Base-by-base conservation (phyloP, 805 yeast species). In the Candida coquimbonensis region DNA sequence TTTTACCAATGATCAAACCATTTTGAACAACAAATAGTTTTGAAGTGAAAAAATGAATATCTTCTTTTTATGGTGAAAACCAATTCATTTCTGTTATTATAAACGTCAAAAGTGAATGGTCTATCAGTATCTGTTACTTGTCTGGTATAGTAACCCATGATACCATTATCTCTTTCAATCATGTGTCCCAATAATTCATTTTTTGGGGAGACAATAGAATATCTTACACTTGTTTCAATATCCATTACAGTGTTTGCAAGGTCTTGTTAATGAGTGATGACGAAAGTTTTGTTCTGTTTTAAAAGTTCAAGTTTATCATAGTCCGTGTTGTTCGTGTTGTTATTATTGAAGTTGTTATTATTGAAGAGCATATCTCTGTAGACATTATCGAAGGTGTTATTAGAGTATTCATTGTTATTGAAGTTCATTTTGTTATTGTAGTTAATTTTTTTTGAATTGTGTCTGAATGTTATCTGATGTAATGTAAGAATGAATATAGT, bases 1-100 rank as follows among this genome's bases (percentile, higher is more conserved):
- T 25, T 11, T 36, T 40, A 8, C 47, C 47, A 27, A 39, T 38
- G 13, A 44, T 25, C 7, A 13, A 27, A 1, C 47, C 47, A 36
- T 44, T 24, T 8, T 39, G 21, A 16, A 44, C 31, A 9, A 44
- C n/a, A 9, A 21, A 31, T 3, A 44, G 38, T 9, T 40, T 44
- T 26, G 47, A 44, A 3, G 38, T 44, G 6, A 44, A 8, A 8
- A 21, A 36, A 13, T 14, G 38, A 19, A 29, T 14, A 39, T 14
- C 32, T 43, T 35, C 46, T 34, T 21, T 43, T 26, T 5, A 36
- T 24, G 4, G 36, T 39, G 9, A 44, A 7, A 13, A 39, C 8
- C 11, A 40, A 16, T 25, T 39, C 31, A n/a, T 37, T 40, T 17
- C 19, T 17, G 13, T 24, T 37, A 8, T 26, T 24, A 29, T n/a